A percentile compares a stretch with the other conserved stretches of the same genome.
These are phyloP conservation scores for Xylaria hypoxylon DNA, from an alignment of 2,329 filamentous ascomycete genomes.

Conservation along the genomic window DNA sequence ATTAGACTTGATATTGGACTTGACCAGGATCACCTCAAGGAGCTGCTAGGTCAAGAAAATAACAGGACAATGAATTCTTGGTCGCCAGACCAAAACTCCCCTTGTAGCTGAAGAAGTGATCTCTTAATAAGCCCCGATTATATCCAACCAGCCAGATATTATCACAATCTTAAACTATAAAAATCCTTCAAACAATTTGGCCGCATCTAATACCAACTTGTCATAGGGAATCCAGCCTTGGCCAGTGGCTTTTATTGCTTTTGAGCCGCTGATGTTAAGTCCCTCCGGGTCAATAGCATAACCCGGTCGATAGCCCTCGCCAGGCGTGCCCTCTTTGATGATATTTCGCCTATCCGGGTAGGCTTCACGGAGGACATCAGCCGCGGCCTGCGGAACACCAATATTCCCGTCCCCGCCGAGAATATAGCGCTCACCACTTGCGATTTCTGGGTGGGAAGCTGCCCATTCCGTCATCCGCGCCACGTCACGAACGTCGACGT, in stretches of 20 bases:
- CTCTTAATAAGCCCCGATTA: neutral
- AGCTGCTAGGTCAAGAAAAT: neutral
- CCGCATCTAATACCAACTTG: conserved; percentile 37
- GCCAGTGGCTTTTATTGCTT: conserved; percentile 36
- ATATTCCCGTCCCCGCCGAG: conserved; percentile 45
- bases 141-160: neutral
- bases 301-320: conserved; percentile 53
- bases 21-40: neutral
- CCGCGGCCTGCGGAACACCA: conserved; percentile 53
- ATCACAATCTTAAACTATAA: conserved; percentile 20
- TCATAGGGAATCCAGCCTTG: conserved; percentile 38
- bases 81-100: neutral
- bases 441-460: conserved; percentile 51
- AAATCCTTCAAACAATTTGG: conserved; percentile 37
- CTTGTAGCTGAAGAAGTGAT: neutral
- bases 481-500: conserved; percentile 60
- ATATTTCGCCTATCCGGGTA: conserved; percentile 52
- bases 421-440: conserved; percentile 58
- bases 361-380: conserved; percentile 55
- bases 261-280: conserved; percentile 13
- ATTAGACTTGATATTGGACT: neutral
- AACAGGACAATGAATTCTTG: no score
- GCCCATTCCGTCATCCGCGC: conserved; percentile 55
- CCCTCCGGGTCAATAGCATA: conserved; percentile 29
- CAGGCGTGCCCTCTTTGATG: conserved; percentile 54